Evolutionary conservation across 2,329 filamentous ascomycete species (phyloP).

Genomic region (Calonectria montana): DNA sequence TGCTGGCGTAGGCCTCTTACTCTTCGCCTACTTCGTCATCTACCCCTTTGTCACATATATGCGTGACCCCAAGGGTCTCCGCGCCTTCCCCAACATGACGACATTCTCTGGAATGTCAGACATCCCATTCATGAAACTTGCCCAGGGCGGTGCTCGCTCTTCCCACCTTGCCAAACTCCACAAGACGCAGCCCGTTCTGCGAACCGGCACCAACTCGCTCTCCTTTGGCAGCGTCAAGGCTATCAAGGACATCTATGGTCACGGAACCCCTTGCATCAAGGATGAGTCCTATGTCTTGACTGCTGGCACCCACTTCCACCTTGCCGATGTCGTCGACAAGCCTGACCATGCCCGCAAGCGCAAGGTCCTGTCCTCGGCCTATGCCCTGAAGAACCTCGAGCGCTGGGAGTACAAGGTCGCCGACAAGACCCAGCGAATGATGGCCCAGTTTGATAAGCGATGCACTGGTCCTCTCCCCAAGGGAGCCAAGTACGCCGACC

Average conservation of each 20-base stretch:
- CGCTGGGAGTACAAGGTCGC: conserved; percentile 66
- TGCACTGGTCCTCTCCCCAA: conserved; percentile 52
- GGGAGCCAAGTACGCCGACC: conserved; percentile 32
- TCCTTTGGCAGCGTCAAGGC: conserved; percentile 39
- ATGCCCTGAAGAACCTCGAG: conserved; percentile 65
- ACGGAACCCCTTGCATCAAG: conserved; percentile 62
- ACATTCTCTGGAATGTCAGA: conserved; percentile 34
- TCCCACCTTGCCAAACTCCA: conserved; percentile 60
- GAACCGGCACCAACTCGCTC: conserved; percentile 39
- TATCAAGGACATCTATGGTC: conserved; percentile 52
- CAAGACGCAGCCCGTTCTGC: conserved; percentile 50
- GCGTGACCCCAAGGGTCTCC: conserved; percentile 50
- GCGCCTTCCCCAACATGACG: conserved; percentile 35
- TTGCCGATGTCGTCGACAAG: conserved; percentile 64
- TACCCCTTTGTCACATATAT: conserved; percentile 29
- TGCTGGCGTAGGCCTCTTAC: conserved; percentile 13
- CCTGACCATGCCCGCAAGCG: conserved; percentile 63
- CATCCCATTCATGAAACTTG: conserved; percentile 30
- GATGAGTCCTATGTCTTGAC: conserved; percentile 57
- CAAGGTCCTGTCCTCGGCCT: conserved; percentile 61
- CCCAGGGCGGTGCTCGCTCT: conserved; percentile 53
- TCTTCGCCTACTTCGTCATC: conserved; percentile 25
- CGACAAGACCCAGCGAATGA: conserved; percentile 59
- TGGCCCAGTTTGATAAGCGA: conserved; percentile 56
- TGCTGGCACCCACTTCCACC: conserved; percentile 60